phyloP scores from a whole-genome alignment of 108 stramenopile genomes.

The Skeletonema menzelii region DNA sequence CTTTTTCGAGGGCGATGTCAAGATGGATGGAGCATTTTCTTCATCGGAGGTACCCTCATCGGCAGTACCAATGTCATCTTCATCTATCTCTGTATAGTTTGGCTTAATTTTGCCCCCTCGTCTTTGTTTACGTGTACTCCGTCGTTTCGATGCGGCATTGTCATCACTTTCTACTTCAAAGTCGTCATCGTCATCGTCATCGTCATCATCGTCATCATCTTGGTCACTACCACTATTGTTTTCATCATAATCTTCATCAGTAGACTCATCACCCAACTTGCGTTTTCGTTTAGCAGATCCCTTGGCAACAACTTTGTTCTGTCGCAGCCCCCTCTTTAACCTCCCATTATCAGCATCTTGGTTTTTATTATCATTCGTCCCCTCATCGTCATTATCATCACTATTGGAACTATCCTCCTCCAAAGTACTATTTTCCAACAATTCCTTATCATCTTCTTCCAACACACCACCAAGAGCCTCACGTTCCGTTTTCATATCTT shows the following conservation, averaged over 20 bases:
- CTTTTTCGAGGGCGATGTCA: constrained; percentile 31
- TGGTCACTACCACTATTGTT: constrained; percentile 16
- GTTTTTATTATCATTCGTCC: neutral
- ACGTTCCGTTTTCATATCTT: constrained; percentile 31
- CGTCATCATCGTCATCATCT: constrained; percentile 18
- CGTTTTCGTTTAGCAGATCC: neutral
- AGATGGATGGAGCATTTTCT: constrained; percentile 21
- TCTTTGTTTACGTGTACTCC: neutral
- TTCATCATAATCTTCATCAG: constrained; percentile 33
- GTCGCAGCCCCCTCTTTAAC: neutral
- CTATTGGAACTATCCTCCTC: constrained; percentile 1
- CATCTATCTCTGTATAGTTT: constrained; percentile 12
- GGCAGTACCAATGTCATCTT: constrained; percentile 40
- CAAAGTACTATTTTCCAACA: constrained; percentile 8
- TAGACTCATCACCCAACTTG: constrained; percentile 19
- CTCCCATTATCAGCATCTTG: neutral
- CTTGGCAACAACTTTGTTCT: neutral
- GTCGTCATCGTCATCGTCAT: constrained; percentile 27
- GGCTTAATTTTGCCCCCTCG: neutral
- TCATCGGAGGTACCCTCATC: constrained; percentile 38
- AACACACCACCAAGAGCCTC: constrained; percentile 34
- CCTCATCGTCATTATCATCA: constrained; percentile 10
- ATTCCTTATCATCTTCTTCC: constrained; percentile 38
- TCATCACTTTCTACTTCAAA: constrained; percentile 39
- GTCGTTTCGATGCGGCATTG: constrained; percentile 1